Base-by-base conservation (phyloP, 345 rosid species). In the Eucalyptus cloeziana region DNA sequence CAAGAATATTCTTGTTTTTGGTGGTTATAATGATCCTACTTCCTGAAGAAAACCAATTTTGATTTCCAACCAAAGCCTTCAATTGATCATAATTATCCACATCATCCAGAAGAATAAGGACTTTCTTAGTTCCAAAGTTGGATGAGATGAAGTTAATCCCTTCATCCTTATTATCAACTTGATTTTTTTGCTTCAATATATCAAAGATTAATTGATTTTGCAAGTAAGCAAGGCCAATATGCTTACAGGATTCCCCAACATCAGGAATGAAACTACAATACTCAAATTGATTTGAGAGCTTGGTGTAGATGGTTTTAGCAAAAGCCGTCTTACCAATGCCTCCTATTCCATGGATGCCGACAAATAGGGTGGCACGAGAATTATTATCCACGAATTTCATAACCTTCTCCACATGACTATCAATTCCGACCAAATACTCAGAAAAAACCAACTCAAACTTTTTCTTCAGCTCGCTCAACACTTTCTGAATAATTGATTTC, bases 41-140 rank as follows among this genome's bases (percentile, higher is more conserved):
- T 13, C 83, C 85, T 17, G 49, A 25, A 60, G 81, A 76, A 31
- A 89, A 85, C 87, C 90, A 62, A 45, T 33, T 43, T 45, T 64
- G 62, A 31, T 88, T 56, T 43, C 87, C 86, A 13, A n/a, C 87
- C 11, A 88, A 50, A 62, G 44, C 64, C 79, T 58, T 44, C 40
- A 85, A 83, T 3, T 88, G 90, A 24, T 85, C 40, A 24, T 24
- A 15, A 24, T 89, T 12, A 60, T 86, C 67, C 22, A 89, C 83
- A 62, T 88, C 88, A 86, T 52, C 89, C 30, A 60, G 88, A 85
- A 88, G 37, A 85, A 88, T 81, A 85, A 88, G 91, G 49, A 50
- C 81, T 62, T 90, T 92, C 88, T 44, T 83, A 89, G 47, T 86
- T 87, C 81, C 89, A 90, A 88, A 83, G 88, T 86, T 86, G 45